These are phyloP conservation scores for Monascus ruber DNA, from an alignment of 2,329 filamentous ascomycete species.

Conservation along the genomic window DNA sequence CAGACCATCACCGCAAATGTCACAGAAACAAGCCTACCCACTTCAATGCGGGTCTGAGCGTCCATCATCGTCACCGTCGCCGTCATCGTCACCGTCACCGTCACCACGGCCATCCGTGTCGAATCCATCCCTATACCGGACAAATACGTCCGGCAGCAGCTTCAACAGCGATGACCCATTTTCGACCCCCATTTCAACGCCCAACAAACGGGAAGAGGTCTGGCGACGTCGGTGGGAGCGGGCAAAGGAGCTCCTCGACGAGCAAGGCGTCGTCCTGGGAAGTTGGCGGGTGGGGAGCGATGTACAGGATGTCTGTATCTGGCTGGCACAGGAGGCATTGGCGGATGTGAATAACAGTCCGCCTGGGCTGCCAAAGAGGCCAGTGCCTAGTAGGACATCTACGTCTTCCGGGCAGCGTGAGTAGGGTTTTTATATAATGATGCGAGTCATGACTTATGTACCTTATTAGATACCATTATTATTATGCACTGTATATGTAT, in stretches of 20 bases:
- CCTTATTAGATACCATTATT: too few relatives aligned
- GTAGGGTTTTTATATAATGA: too few relatives aligned
- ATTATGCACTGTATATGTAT: too few relatives aligned
- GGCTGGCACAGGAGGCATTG: slow-evolving; percentile 31
- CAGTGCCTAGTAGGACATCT: too few relatives aligned
- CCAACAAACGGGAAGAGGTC: slow-evolving; percentile 38
- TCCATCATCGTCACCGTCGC: slow-evolving; percentile 8
- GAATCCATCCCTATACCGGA: slow-evolving; percentile 10
- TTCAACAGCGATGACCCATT: slow-evolving; percentile 4
- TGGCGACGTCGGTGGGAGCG: slow-evolving; percentile 39
- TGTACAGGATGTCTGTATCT: slow-evolving; percentile 32
- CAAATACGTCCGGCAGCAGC: slow-evolving; percentile 7
- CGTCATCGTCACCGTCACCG: slow-evolving; percentile 6
- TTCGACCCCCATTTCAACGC: slow-evolving; percentile 19
- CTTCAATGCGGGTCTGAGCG: slow-evolving; percentile 21
- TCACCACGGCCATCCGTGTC: slow-evolving; percentile 12
- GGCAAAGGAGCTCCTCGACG: slow-evolving; percentile 31
- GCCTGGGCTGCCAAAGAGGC: too few relatives aligned
- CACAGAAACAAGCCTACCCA: slow-evolving; percentile 16
- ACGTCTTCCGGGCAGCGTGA: too few relatives aligned
- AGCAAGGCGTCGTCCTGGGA: slow-evolving; percentile 31
- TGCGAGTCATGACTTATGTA: too few relatives aligned
- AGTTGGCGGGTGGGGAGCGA: slow-evolving; percentile 38
- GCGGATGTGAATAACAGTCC: neutral
- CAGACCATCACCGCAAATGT: slow-evolving; percentile 4